Base-by-base conservation (phyloP, 2,329 filamentous ascomycete genomes). In the Cladosporium sphaerospermum region DNA sequence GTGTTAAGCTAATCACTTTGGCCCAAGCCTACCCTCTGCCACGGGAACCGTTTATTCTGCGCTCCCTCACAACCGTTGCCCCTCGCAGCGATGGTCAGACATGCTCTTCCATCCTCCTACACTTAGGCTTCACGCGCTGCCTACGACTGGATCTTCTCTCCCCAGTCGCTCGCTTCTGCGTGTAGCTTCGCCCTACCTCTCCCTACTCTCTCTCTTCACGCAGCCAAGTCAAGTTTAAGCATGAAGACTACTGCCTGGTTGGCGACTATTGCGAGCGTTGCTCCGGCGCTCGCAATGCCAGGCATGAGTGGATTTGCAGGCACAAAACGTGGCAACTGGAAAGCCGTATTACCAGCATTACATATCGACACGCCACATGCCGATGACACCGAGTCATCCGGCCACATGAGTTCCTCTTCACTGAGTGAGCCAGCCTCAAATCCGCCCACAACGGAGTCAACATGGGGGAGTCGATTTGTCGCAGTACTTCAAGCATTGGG, bases 391-490 rank as follows among this genome's bases (percentile, higher is more conserved):
- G 14, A 43, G 31, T 43, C 40, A 44, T 51, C 40, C 33, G 47
- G 37, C 32, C 40, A n/a, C 5, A 14, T 37, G 40, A 44, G 47
- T 51, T 51, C 47, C 47, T 51, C 47, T 51, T 51, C 47, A 51
- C 47, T 51, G 47, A 51, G 47, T 51, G 47, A 51, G 47, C 47
- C 40, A 51, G 47, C 47, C 47, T 51, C 47, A 51, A 51, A 51
- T 51, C 47, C 47, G 47, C 47, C 47, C 40, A 43, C 47, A 44
- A 51, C 47, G 47, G 47, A 51, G 47, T 51, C 47, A 51, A 51
- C 13, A 36, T 51, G 47, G 47, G 47, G 47, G 47, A 18, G 10
- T 43, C 47, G 47, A 51, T 51, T 51, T 13, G 23, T 51, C 32
- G 47, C 47, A 51, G 47, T 40, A 43, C 31, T 51, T 28, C 39